Evolutionary conservation across 768 basidiomycete genomes (phyloP), one percentile per base, ranked within the genome.

Genomic region (Sarcodon sp.): DNA sequence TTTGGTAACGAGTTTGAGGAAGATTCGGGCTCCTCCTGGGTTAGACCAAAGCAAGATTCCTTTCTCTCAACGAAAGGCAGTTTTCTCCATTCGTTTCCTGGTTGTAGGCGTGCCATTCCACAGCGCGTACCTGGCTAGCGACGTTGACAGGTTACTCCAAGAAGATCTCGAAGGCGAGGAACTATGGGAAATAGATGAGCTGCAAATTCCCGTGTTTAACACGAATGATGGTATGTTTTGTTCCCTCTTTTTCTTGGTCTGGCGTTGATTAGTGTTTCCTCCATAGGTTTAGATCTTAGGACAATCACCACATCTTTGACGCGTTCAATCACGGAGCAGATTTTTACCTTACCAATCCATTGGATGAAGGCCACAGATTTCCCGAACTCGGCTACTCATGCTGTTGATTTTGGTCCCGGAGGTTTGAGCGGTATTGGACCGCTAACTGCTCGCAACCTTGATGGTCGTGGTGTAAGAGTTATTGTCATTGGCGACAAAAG

Each of bases 61-160:
- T 8, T n/a, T n/a, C 69, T 94, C 91, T 7, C 91, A 97, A 69
- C 78, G 96, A 56, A 94, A 94, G 66, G 83, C 87, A 6, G 86
- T 89, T 5, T 98, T 99, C 65, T 84, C 79, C 38, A 77, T 87
- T 44, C 83, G 96, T 41, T 99, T 98, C 73, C 69, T 99, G 57
- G 84, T 89, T n/a, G 86, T 99, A 59, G 85, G 81, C 47, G 94
- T 92, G 1, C 96, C 96, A 0, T 99, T 92, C 68, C 96, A 99
- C 72, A 93, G 91, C 64, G 69, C 70, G 15, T 94, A 97, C 65
- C 71, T 99, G 47, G 60, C 60, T 13, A 80, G 76, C 31, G 84
- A 80, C 1, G 78, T 89, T 2, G 77, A 90, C 53, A 85, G 80
- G 63, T 66, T 96, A 43, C 64, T 85, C 35, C 63, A 75, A n/a